Conservation (phyloP, 768 basidiomycete species). For the Gyrodon lividus region DNA sequence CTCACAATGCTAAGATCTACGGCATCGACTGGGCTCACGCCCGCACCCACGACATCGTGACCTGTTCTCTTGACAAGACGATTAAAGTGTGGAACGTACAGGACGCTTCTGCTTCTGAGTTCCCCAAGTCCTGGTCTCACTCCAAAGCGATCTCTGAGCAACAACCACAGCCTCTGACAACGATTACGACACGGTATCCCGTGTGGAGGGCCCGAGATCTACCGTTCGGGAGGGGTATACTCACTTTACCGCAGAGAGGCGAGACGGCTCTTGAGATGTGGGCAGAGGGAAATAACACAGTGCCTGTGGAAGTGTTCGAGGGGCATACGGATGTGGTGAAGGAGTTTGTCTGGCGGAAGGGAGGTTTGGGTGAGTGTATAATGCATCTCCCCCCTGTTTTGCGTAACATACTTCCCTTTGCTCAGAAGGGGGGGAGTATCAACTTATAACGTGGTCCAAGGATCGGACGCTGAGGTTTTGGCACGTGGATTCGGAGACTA, state of each 20-base stretch:
- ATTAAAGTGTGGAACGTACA: slow-evolving; percentile 78
- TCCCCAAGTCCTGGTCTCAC: slow-evolving; percentile 6
- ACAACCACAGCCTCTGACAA: slow-evolving; percentile 40
- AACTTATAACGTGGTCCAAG: slow-evolving; percentile 79
- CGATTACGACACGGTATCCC: slow-evolving; percentile 78
- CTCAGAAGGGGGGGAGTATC: slow-evolving; percentile 53
- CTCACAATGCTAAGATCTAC: slow-evolving; percentile 91
- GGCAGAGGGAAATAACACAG: slow-evolving; percentile 32
- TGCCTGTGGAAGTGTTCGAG: slow-evolving; percentile 72
- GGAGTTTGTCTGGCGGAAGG: slow-evolving; percentile 94
- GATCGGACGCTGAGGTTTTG: slow-evolving; percentile 90
- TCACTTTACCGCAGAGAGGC: slow-evolving; percentile 87
- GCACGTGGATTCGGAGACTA: slow-evolving; percentile 72
- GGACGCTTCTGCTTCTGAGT: slow-evolving; percentile 19
- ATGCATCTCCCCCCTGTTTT: no score
- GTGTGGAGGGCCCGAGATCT: slow-evolving; percentile 93
- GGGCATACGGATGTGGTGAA: slow-evolving; percentile 94
- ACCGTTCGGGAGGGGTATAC: slow-evolving; percentile 87
- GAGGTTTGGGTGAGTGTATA: slow-evolving; percentile 46
- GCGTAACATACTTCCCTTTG: background rate
- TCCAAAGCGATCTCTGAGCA: slow-evolving; percentile 9
- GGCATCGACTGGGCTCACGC: slow-evolving; percentile 95
- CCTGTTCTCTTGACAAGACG: slow-evolving; percentile 92
- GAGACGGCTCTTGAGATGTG: slow-evolving; percentile 86
- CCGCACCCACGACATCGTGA: slow-evolving; percentile 75